Conservation (phyloP, 1,284 basidiomycete species). For the Leccinum ponderosum region DNA sequence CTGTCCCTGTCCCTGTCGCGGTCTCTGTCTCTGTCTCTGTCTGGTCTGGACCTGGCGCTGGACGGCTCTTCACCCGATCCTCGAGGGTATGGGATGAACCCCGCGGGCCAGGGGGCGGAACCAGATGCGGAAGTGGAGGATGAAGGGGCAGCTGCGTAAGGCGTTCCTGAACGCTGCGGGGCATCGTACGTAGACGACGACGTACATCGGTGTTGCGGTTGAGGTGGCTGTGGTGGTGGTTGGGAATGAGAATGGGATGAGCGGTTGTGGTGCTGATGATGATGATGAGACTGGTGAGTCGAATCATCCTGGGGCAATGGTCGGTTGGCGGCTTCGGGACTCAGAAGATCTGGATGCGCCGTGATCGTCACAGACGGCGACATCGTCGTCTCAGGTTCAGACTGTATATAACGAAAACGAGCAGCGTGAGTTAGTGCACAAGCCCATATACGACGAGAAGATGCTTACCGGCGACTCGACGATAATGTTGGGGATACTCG, state of each 20-base stretch:
- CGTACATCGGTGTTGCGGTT: conserved; percentile 25
- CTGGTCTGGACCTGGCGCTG: neutral
- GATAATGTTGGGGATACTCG: conserved; percentile 34
- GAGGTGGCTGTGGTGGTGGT: neutral
- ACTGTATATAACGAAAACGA: conserved; percentile 16
- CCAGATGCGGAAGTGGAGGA: neutral
- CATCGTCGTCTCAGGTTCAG: conserved; percentile 27
- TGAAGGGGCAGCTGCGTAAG: neutral
- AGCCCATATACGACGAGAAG: neutral
- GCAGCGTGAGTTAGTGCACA: neutral
- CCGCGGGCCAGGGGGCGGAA: conserved; percentile 10
- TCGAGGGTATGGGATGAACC: conserved; percentile 18
- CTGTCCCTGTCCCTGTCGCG: neutral
- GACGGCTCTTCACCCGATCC: neutral
- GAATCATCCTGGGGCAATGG: conserved; percentile 25
- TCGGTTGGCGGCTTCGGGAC: conserved; percentile 32
- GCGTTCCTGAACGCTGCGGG: conserved; percentile 12
- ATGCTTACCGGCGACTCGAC: conserved; percentile 37
- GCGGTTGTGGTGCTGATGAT: conserved; percentile 29
- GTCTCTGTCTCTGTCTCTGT: neutral
- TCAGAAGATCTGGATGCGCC: conserved; percentile 27
- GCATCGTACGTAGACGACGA: conserved; percentile 7
- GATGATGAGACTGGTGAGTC: conserved; percentile 18
- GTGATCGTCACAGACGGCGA: conserved; percentile 16
- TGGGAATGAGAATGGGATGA: neutral